Evolutionary conservation across 169 alveolate genomes (phyloP).

Genomic region (Toxoplasma gondii): DNA sequence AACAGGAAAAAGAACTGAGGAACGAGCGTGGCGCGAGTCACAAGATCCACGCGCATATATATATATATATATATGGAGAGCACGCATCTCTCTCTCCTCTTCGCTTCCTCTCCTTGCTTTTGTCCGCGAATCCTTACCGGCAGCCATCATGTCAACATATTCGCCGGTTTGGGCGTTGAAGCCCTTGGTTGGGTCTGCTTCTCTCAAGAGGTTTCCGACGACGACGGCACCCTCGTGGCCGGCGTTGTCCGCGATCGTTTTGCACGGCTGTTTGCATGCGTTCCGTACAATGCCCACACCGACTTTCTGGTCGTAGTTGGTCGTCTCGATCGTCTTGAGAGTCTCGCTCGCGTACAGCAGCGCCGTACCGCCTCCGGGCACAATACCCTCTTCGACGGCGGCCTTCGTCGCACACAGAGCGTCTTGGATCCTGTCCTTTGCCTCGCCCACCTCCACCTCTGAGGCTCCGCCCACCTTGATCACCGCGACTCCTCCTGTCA

Average conservation of each 20-base stretch:
- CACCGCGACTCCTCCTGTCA: conserved; percentile 99
- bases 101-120: no score
- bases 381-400: conserved; percentile 99
- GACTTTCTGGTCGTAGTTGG: conserved; percentile 91
- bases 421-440: conserved; percentile 98
- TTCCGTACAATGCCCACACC: conserved; percentile 96
- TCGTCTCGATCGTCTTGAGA: conserved; percentile 72
- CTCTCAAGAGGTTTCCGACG: conserved; percentile 92
- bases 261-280: conserved; percentile 97
- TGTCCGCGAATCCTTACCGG: conserved; percentile 41
- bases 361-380: conserved; percentile 97
- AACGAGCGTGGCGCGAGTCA: neutral
- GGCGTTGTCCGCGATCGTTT: conserved; percentile 97
- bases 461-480: conserved; percentile 82
- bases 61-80: no score
- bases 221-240: conserved; percentile 98
- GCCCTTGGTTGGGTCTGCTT: conserved; percentile 80
- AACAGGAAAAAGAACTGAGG: neutral
- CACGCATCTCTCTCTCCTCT: no score
- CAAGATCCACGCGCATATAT: no score
- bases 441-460: conserved; percentile 93
- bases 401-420: conserved; percentile 99
- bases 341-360: conserved; percentile 69
- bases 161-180: conserved; percentile 96
- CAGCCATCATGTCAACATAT: conserved; percentile 92